Evolutionary conservation across 2,329 filamentous ascomycete genomes (phyloP), one percentile per base, ranked within the genome.

Genomic region (Pseudocercospora macadamiae): DNA sequence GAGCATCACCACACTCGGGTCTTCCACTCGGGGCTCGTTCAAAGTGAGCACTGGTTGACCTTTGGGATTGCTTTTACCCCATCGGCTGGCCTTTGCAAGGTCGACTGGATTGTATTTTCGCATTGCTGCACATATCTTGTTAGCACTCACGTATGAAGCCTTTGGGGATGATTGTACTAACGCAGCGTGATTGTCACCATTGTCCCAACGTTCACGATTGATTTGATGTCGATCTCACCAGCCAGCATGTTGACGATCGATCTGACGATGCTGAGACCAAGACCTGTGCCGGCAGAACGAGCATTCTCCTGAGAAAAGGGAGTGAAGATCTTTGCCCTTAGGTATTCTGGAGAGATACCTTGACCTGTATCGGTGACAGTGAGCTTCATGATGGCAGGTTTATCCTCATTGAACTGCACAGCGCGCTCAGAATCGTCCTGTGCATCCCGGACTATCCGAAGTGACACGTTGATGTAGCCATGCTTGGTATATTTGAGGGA

Each of bases 281-380:
- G 75, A 0, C 88, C 87, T 0, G 84, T 83, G 0, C 88, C 87
- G 0, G 83, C 80, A 0, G 82, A 77, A 1, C 89, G 72, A 0
- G 77, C 73, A 48, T 89, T 80, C 65, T 90, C 88, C 61, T 90
- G 88, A 0, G 79, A 73, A 60, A 89, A 89, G 0, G 86, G 84
- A 0, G 81, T 83, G 67, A 86, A 90, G 0, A 89, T 71, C 12
- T 81, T 79, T 7, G 83, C 80, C 18, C 81, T 77, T 9, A 89
- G 73, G 62, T 85, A 90, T 8, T 88, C 83, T 4, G 83, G 76
- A 0, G 81, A 81, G 30, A 90, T 90, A 1, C 88, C 88, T 44
- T 80, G 80, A 1, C 88, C 88, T 0, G 87, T 87, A 64, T 90
- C 88, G 0, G 78, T 76, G 1, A 90, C 81, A 14, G 51, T 61